Base-by-base conservation (phyloP, 768 basidiomycete species). In the Amylocystis lapponica region DNA sequence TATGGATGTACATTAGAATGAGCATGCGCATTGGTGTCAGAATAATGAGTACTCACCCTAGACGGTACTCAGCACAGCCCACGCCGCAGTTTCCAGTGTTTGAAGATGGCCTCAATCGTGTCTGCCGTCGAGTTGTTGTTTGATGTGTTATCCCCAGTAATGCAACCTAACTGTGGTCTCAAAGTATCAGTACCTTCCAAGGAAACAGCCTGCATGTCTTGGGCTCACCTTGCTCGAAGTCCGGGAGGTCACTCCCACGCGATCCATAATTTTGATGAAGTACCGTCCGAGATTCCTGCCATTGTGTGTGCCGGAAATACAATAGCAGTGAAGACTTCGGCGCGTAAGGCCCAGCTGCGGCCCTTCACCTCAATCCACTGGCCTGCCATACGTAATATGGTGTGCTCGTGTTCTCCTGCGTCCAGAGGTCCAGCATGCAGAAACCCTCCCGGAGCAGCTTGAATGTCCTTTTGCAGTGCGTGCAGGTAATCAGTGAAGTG, bases 281-380 rank as follows among this genome's bases (percentile, higher is more conserved):
- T 61, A 63, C 0, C 19, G 6, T 19, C 32, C 32, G 6, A 33
- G 14, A n/a, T 33, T 33, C n/a, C 14, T 19, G 5, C 32, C 59
- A 33, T 19, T 40, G 31, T 67, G 62, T 1, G 27, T 44, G 0
- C 64, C 56, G 6, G 19, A 47, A 0, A 66, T 42, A 1, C 16
- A 27, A 12, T 46, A 35, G 30, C 64, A 58, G 51, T 57, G 7
- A 63, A 30, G 0, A 63, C 62, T 17, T 53, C 51, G 1, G 39
- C 20, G 8, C 43, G 14, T 1, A 65, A 30, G 5, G 14, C 46
- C 64, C 64, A 66, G 2, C 16, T 45, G 8, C 13, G 14, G 9
- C 47, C 43, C 20, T 26, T 36, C 7, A 56, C 47, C 0, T 59
- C 39, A 23, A 65, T 60, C 59, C 49, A 60, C n/a, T 47, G 46